Conservation (phyloP, 495 filamentous ascomycete genomes). For the Penicillium lividum region DNA sequence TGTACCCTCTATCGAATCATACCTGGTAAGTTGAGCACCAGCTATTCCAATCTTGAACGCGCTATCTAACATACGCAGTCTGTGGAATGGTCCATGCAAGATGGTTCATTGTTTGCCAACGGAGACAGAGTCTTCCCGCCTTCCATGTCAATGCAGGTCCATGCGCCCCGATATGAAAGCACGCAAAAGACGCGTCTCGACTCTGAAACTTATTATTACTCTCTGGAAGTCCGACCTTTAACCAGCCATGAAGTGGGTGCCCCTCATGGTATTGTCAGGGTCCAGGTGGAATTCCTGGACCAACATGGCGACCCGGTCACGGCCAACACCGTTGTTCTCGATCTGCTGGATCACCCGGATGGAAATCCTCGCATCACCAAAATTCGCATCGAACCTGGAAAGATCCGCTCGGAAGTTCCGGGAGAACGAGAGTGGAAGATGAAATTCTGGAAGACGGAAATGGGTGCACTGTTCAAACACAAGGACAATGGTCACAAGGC, state of each 20-base stretch:
- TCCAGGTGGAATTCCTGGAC: slow-evolving; percentile 32
- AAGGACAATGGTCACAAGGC: neutral
- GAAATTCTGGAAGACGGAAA: slow-evolving; percentile 30
- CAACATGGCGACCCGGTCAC: slow-evolving; percentile 24
- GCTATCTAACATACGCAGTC: slow-evolving; percentile 22
- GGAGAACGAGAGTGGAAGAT: slow-evolving; percentile 12
- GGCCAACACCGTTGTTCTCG: slow-evolving; percentile 19
- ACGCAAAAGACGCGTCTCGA: slow-evolving; percentile 4
- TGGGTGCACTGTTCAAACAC: slow-evolving; percentile 17
- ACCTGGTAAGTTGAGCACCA: slow-evolving; percentile 24
- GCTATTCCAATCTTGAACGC: neutral
- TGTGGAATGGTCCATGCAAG: slow-evolving; percentile 39
- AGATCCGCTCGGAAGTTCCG: neutral
- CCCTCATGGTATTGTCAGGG: slow-evolving; percentile 25
- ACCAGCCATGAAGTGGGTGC: slow-evolving; percentile 18
- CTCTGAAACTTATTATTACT: slow-evolving; percentile 22
- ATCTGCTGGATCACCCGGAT: slow-evolving; percentile 21
- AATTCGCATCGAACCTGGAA: slow-evolving; percentile 22
- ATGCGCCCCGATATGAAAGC: slow-evolving; percentile 26
- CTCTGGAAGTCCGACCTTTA: slow-evolving; percentile 30
- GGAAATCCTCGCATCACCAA: slow-evolving; percentile 25
- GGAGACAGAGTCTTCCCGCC: slow-evolving; percentile 46
- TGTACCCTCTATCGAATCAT: slow-evolving; percentile 18
- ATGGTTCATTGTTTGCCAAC: slow-evolving; percentile 47
- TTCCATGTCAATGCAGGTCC: slow-evolving; percentile 32